Base-by-base conservation (phyloP, 768 basidiomycete genomes). In the Auricularia auricula-judae region DNA sequence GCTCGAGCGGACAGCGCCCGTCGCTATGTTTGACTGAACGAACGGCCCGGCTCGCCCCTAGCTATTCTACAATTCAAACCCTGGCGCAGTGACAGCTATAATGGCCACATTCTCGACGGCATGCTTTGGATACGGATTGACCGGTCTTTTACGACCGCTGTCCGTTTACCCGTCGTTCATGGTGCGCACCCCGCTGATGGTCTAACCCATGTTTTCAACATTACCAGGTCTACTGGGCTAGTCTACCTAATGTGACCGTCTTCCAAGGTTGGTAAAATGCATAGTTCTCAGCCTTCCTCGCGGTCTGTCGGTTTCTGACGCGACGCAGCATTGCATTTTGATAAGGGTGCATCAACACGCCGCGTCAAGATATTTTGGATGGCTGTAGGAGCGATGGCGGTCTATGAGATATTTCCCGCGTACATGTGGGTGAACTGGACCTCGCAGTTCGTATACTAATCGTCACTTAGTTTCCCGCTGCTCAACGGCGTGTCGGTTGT, bases 91-190 rank as follows among this genome's bases (percentile, higher is more conserved):
- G 0, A 84, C 83, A 2, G 84, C 84, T 7, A 74, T 86, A 36
- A 78, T 87, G 8, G 82, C 83, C 0, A 86, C 84, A 16, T 61
- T 51, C 53, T 56, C 66, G 11, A 69, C 69, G 36, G 68, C 68
- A 21, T 42, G 65, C 21, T 67, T 42, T 60, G 84, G 84, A 23
- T 86, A 85, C 67, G 84, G 84, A 3, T 72, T 87, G 4, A 82
- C 83, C 5, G 85, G 86, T 3, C 68, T 87, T 4, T 72, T 85
- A 10, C 80, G 84, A 3, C 83, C 84, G 2, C 73, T 86, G 23
- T 83, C 81, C 0, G 82, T 85, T 3, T 84, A 85, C 69, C 83
- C 83, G 0, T 80, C 81, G n/a, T 83, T 84, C 70, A 83, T 83
- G 82, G 83, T 67, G 51, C 21, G 35, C 35, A 43, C 51, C 5